A percentile compares a stretch with the other conserved stretches of the same genome.
Conservation (phyloP, 192 early-diverging fungal genomes). For the Coemansia sp. region DNA sequence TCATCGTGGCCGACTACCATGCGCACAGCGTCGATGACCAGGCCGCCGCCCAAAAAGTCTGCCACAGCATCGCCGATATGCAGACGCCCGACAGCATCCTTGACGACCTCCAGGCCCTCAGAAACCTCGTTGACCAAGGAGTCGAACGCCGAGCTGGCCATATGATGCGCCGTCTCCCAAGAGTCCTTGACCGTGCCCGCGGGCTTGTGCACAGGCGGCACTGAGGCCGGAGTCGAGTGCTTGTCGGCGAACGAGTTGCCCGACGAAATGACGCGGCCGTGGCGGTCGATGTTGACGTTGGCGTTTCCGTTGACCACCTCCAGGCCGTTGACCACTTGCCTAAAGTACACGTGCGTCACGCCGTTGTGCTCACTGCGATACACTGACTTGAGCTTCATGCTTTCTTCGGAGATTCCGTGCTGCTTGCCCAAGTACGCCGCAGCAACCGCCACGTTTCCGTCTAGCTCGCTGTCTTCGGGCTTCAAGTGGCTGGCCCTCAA, state of each 20-base stretch:
- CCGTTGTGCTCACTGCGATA: constrained; percentile 67
- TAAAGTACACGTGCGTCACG: constrained; percentile 67
- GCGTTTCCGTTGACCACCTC: constrained; percentile 66
- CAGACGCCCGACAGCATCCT: constrained; percentile 34
- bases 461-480: constrained; percentile 26
- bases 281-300: constrained; percentile 60
- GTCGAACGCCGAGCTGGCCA: constrained; percentile 36
- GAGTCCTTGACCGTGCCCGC: constrained; percentile 24
- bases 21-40: constrained; percentile 22
- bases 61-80: constrained; percentile 26
- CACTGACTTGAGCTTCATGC: constrained; percentile 62
- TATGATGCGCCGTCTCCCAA: constrained; percentile 39
- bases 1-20: neutral
- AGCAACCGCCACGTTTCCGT: constrained; percentile 28
- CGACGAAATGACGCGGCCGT: constrained; percentile 47
- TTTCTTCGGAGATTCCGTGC: constrained; percentile 14
- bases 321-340: constrained; percentile 60
- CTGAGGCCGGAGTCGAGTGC: neutral
- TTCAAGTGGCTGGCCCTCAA: constrained; percentile 23
- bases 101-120: constrained; percentile 26
- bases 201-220: neutral
- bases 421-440: constrained; percentile 25
- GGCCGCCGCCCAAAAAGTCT: constrained; percentile 7
- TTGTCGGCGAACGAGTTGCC: constrained; percentile 40
- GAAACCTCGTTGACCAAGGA: constrained; percentile 20